Base-by-base conservation (phyloP, 805 yeast species). In the Spathaspora boniae region DNA sequence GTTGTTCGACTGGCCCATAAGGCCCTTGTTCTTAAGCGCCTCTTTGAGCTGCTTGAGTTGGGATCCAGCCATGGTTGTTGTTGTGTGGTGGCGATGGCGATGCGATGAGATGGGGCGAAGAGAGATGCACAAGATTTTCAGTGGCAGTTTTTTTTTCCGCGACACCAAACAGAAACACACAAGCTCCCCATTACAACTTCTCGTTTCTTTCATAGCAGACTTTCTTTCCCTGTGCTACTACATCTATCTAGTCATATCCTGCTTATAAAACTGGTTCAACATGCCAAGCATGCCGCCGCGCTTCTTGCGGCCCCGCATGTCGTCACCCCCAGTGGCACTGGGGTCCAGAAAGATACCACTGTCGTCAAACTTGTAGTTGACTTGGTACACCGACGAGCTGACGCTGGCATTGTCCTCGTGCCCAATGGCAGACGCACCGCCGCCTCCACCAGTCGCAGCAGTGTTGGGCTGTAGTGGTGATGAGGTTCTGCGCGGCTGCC, bases 31-130 rank as follows among this genome's bases (percentile, higher is more conserved):
- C 53, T 82, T 82, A 37, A 88, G 64, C 2, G 87, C 78, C 33
- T 80, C 89, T 50, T 83, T 87, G 36, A 88, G 72, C 65, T 77
- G 79, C 56, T 87, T 88, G 44, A 89, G 68, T 65, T 89, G 96
- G 11, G 96, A 86, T 23, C 94, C 94, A 24, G 83, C 91, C 93
- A 83, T 83, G 4, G 12, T 23, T 18, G n/a, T 15, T 19, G 33
- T 29, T 21, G 17, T 26, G 33, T 21, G n/a, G 12, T 29, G 19
- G 30, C 14, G 26, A 23, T n/a, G n/a, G n/a, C n/a, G n/a, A n/a
- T n/a, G n/a, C n/a, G n/a, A n/a, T n/a, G n/a, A n/a, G n/a, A n/a
- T n/a, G n/a, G n/a, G n/a, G n/a, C n/a, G n/a, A n/a, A n/a, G n/a
- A n/a, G n/a, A n/a, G n/a, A n/a, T n/a, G n/a, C n/a, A n/a, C 16